Evolutionary conservation across 1,139 yeast genomes (phyloP), one percentile per base, ranked within the genome.

Genomic region (Blastobotrys buckinghamii): DNA sequence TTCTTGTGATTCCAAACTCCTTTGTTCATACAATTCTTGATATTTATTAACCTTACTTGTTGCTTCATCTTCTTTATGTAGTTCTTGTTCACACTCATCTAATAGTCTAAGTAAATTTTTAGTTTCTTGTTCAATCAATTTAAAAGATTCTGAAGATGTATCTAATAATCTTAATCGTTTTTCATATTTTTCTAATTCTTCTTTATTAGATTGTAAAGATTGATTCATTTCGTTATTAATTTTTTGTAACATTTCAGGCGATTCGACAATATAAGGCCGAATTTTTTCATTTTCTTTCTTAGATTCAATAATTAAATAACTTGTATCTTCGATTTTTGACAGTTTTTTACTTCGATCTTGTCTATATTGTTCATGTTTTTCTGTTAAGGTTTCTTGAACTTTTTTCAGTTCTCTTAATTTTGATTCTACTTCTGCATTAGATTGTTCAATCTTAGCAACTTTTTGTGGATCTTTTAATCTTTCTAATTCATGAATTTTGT

Each of bases 311-410:
- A 81, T 71, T 42, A 78, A 59, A 43, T 75, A 76, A 50, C 74
- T 75, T 45, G 74, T 74, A 57, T 79, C 82, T 53, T 81, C 81
- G 2, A 78, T 62, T 52, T 78, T 76, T 43, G 76, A 75, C 29
- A 82, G 74, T 48, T 85, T 64, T 36, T 77, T 67, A 17, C 72
- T 69, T 59, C 86, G 87, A 50, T 81, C 82, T 24, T 73, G 69
- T 62, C 81, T 84, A 64, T 86, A 85, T 44, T 74, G 76, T 29
- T 76, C 72, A 61, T 85, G 88, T 55, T 84, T 89, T n/a, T 72
- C 66, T 0, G 84, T 76, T 44, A 85, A 67, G 20, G 72, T 67
- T 56, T 84, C 89, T 61, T 86, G 95, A 1, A 75, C 65, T 45
- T 71, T 74, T 54, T 84, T 84, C 54, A 87, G 70, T 53, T 75